phyloP scores from a whole-genome alignment of 129 eudicot species.

The Cynara cardunculus region DNA sequence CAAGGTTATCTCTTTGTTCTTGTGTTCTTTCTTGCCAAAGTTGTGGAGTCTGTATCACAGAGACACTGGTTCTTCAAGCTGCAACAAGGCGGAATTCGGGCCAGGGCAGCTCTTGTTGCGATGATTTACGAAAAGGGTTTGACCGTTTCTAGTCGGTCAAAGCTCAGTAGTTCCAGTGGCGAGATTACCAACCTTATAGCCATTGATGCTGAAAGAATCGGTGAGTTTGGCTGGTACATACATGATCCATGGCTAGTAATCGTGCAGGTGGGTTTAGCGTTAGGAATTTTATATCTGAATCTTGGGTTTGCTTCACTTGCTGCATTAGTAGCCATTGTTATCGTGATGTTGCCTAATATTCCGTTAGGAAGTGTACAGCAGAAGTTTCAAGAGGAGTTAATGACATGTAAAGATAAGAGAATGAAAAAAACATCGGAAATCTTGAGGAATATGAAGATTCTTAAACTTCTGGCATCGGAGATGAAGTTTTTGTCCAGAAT shows the following conservation, averaged over 20 bases:
- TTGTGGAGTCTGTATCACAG: slow-evolving; percentile 58
- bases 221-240: slow-evolving; percentile 65
- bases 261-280: slow-evolving; percentile 67
- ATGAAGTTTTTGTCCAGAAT: slow-evolving; percentile 74
- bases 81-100: slow-evolving; percentile 70
- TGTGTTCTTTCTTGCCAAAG: slow-evolving; percentile 63
- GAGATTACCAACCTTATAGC: slow-evolving; percentile 78
- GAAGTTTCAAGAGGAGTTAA: slow-evolving; percentile 60
- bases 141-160: slow-evolving; percentile 63
- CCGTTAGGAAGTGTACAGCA: slow-evolving; percentile 60
- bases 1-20: slow-evolving; percentile 64
- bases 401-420: slow-evolving; percentile 78
- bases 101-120: slow-evolving; percentile 70
- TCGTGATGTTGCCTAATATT: slow-evolving; percentile 71
- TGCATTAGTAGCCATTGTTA: slow-evolving; percentile 50
- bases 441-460: slow-evolving; percentile 77
- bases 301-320: slow-evolving; percentile 76
- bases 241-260: slow-evolving; percentile 78
- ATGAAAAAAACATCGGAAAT: slow-evolving; percentile 81
- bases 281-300: slow-evolving; percentile 53
- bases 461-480: slow-evolving; percentile 95
- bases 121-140: slow-evolving; percentile 74
- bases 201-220: slow-evolving; percentile 80
- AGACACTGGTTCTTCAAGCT: slow-evolving; percentile 80
- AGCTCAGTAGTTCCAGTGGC: slow-evolving; percentile 54